A percentile compares a stretch with the other conserved stretches of the same genome.
phyloP scores from a whole-genome alignment of 78 protist species.

The Planoprotostelium fungivorum region DNA sequence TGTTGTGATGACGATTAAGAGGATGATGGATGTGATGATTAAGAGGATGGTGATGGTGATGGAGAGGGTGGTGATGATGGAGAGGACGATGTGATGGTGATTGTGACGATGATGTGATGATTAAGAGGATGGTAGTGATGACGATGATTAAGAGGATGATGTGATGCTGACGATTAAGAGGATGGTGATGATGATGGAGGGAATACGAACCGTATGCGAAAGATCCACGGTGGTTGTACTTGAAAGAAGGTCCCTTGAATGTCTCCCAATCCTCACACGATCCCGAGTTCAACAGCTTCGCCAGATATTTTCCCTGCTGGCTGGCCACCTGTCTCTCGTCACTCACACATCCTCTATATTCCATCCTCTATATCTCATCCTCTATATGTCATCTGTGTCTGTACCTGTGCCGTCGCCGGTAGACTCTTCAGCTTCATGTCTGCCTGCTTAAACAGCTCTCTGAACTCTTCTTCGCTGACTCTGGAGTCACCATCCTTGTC shows the following conservation, averaged over 20 bases:
- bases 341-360: too few species aligned
- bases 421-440: constrained; percentile 52
- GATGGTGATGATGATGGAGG: not conserved
- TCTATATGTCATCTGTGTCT: too few species aligned
- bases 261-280: not conserved
- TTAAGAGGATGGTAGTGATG: not conserved
- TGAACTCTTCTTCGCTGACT: constrained; percentile 43
- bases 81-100: not conserved
- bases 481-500: constrained; percentile 48
- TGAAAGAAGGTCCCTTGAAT: constrained; percentile 14
- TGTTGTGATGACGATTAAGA: not conserved
- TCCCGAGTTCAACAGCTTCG: constrained; percentile 32
- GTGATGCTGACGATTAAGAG: not conserved
- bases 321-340: constrained; percentile 29
- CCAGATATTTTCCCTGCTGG: constrained; percentile 42
- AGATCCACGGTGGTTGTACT: constrained; percentile 41
- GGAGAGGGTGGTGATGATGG: not conserved
- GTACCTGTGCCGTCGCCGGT: constrained; percentile 60
- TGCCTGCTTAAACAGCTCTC: constrained; percentile 14
- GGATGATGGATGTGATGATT: not conserved
- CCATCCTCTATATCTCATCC: too few species aligned
- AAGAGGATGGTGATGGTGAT: not conserved
- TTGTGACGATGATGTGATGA: not conserved
- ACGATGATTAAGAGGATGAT: constrained; percentile 2
- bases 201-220: constrained; percentile 33